phyloP scores from a whole-genome alignment of 2,329 filamentous ascomycete genomes.

The Hymenoscyphus linearis region DNA sequence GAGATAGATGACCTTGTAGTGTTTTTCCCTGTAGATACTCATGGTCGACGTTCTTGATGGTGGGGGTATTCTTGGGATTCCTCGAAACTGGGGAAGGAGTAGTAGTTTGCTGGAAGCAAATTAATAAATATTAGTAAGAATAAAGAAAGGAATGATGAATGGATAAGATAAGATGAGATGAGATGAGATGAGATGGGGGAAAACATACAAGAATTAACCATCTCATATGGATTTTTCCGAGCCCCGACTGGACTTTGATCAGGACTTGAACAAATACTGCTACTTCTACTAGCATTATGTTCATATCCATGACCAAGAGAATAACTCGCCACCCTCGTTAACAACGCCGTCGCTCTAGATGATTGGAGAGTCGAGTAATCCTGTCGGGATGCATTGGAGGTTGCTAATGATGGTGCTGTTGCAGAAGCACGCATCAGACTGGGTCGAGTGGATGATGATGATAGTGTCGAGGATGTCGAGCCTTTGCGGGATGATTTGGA shows the following conservation, averaged over 20 bases:
- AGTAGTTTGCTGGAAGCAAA: slow-evolving; percentile 45
- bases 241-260: slow-evolving; percentile 16
- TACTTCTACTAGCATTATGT: slow-evolving; percentile 5
- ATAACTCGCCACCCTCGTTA: slow-evolving; percentile 49
- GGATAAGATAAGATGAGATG: no score
- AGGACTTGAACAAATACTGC: slow-evolving; percentile 22
- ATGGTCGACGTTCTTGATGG: not conserved
- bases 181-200: no score
- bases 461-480: slow-evolving; percentile 32
- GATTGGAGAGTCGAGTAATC: slow-evolving; percentile 45
- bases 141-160: not conserved
- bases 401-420: slow-evolving; percentile 54
- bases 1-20: not conserved
- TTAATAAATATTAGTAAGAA: no score
- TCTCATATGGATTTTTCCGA: slow-evolving; percentile 23
- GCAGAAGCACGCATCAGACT: slow-evolving; percentile 49
- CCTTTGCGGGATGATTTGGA: slow-evolving; percentile 29
- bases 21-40: no score
- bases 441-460: slow-evolving; percentile 42
- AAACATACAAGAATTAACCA: not conserved
- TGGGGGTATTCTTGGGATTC: slow-evolving; percentile 54
- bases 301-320: slow-evolving; percentile 35
- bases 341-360: slow-evolving; percentile 48
- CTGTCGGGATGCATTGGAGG: slow-evolving; percentile 47
- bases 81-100: slow-evolving; percentile 71